These are phyloP conservation scores for Zygnema circumcarinatum DNA, from an alignment of 139 green algal species.

Conservation along the genomic window DNA sequence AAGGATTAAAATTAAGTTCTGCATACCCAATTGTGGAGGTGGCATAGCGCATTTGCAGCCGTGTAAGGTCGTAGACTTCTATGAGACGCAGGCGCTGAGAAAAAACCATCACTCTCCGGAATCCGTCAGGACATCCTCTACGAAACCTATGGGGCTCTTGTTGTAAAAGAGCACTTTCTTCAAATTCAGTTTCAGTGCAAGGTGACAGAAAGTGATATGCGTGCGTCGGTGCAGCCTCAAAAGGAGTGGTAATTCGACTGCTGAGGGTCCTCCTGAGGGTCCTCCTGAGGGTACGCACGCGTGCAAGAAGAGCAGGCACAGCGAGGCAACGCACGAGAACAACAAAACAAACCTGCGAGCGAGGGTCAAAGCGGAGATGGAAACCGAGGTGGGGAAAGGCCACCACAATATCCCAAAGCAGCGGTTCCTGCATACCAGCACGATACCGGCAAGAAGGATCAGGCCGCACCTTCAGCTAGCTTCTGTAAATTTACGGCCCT, in stretches of 20 bases:
- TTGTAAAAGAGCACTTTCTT: too few relatives aligned
- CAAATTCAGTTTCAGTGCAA: too few relatives aligned
- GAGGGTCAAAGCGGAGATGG: constrained; percentile 67
- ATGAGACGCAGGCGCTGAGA: constrained; percentile 66
- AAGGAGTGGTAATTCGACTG: too few relatives aligned
- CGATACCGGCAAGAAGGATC: not conserved
- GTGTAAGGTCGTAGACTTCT: constrained; percentile 66
- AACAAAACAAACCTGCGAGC: constrained; percentile 62
- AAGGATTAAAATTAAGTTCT: too few relatives aligned
- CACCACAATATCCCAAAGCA: constrained; percentile 61
- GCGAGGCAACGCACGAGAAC: too few relatives aligned
- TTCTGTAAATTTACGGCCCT: not conserved
- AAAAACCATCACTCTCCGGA: too few relatives aligned
- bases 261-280: too few relatives aligned
- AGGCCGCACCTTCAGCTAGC: constrained; percentile 3
- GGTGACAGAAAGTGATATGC: too few relatives aligned
- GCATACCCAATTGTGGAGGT: constrained; percentile 49
- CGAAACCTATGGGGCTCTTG: too few relatives aligned
- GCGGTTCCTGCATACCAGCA: constrained; percentile 39
- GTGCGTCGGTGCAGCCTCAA: too few relatives aligned
- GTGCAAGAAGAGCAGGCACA: too few relatives aligned
- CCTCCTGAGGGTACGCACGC: too few relatives aligned
- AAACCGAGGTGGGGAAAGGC: constrained; percentile 68
- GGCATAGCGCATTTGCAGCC: constrained; percentile 60
- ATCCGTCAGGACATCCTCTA: constrained; percentile 1